Percentiles rank a stretch among this genome's conserved stretches.
phyloP scores from a whole-genome alignment of 2,329 filamentous ascomycete genomes.

The Phaeosphaeriaceae sp. region DNA sequence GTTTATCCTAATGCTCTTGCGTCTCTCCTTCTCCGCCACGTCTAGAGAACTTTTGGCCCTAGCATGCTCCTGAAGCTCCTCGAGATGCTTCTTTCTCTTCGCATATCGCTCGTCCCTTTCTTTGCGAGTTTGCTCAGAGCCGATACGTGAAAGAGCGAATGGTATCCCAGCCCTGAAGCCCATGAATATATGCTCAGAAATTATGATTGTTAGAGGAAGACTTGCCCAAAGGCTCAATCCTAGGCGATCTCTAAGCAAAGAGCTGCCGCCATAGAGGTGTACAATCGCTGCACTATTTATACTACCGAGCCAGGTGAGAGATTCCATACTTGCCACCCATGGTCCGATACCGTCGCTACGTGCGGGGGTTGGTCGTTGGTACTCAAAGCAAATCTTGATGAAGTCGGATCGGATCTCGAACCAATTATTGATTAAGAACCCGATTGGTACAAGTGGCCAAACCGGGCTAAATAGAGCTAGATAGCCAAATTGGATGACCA shows the following conservation, averaged over 20 bases:
- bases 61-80: conserved; percentile 32
- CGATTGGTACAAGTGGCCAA: conserved; percentile 44
- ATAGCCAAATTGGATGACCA: conserved; percentile 47
- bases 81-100: conserved; percentile 34
- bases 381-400: conserved; percentile 42
- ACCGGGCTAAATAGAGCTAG: conserved; percentile 43
- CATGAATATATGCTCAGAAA: conserved; percentile 44
- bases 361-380: conserved; percentile 34
- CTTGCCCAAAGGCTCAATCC: conserved; percentile 35
- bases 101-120: conserved; percentile 35
- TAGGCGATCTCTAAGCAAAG: conserved; percentile 16
- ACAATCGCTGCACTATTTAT: conserved; percentile 42
- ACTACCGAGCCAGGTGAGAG: conserved; percentile 43
- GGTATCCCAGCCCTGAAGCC: conserved; percentile 35
- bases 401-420: conserved; percentile 44
- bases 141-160: conserved; percentile 32
- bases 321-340: conserved; percentile 41
- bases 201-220: conserved; percentile 38
- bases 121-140: conserved; percentile 37
- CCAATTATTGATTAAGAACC: conserved; percentile 47
- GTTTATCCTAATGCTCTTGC: conserved; percentile 41
- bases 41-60: conserved; percentile 22
- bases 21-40: conserved; percentile 32
- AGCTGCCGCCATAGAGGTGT: conserved; percentile 36
- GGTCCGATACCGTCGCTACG: conserved; percentile 43